Conservation (phyloP, 2,329 filamentous ascomycete species). For the Ophiocordyceps robertsii region DNA sequence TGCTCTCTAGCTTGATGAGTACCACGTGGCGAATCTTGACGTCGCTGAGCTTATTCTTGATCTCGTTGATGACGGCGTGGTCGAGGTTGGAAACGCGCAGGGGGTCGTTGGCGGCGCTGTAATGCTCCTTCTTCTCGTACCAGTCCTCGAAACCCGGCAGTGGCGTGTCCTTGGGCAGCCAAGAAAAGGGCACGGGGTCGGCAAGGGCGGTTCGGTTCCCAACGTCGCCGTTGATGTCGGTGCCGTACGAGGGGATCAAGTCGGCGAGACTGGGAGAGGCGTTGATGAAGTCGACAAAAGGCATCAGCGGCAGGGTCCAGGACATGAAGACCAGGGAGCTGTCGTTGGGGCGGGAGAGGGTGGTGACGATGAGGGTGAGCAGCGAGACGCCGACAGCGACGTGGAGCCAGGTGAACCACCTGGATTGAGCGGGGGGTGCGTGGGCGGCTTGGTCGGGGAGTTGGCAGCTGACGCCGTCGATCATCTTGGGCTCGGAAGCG, state of each 20-base stretch:
- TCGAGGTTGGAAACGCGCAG: slow-evolving; percentile 26
- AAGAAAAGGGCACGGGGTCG: slow-evolving; percentile 8
- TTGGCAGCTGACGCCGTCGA: slow-evolving; percentile 3
- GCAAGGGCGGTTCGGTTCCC: slow-evolving; percentile 14
- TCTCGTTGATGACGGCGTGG: slow-evolving; percentile 14
- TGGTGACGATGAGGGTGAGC: slow-evolving; percentile 11
- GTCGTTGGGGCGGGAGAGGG: slow-evolving; percentile 15
- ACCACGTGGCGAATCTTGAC: slow-evolving; percentile 28
- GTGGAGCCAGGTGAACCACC: slow-evolving; percentile 5
- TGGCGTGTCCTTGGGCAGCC: slow-evolving; percentile 9
- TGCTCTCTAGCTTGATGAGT: slow-evolving; percentile 28
- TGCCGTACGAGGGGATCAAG: slow-evolving; percentile 10
- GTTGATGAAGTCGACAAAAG: slow-evolving; percentile 19
- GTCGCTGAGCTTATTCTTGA: slow-evolving; percentile 12
- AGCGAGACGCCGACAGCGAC: slow-evolving; percentile 11
- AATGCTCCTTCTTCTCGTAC: slow-evolving; percentile 14
- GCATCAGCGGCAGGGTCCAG: slow-evolving; percentile 19
- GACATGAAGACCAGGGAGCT: slow-evolving; percentile 20
- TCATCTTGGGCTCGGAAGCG: slow-evolving; percentile 3
- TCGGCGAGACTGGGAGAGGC: slow-evolving; percentile 15
- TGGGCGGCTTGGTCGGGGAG: neutral
- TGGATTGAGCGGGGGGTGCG: neutral
- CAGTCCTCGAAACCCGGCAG: slow-evolving; percentile 14
- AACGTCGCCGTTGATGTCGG: slow-evolving; percentile 13
- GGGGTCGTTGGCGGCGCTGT: slow-evolving; percentile 21